phyloP scores from a whole-genome alignment of 176 grass and related monocot species.

The Olyra latifolia region DNA sequence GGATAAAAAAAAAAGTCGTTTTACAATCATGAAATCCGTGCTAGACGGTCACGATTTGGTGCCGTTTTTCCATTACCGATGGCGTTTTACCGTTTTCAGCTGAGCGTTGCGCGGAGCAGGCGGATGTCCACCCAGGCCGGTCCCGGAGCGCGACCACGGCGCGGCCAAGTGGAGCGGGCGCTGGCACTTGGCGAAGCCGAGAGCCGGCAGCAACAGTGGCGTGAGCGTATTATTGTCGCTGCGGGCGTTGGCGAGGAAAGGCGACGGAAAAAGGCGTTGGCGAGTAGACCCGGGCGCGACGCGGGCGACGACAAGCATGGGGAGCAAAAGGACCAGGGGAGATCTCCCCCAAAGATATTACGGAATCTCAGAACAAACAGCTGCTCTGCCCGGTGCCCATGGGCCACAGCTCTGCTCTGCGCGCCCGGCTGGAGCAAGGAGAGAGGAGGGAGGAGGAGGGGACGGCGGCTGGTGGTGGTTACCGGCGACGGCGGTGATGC shows the following conservation, averaged over 20 bases:
- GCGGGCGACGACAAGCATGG: constrained; percentile 35
- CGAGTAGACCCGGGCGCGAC: neutral
- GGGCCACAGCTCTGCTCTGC: too few relatives aligned
- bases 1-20: too few relatives aligned
- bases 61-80: too few relatives aligned
- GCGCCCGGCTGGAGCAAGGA: neutral
- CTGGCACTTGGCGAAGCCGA: neutral
- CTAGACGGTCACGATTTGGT: too few relatives aligned
- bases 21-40: too few relatives aligned
- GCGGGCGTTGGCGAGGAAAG: constrained; percentile 36
- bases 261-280: neutral
- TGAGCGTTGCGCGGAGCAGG: neutral
- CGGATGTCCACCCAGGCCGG: neutral
- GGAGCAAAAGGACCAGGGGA: constrained; percentile 52
- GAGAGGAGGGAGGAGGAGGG: neutral
- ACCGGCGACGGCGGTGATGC: constrained; percentile 85
- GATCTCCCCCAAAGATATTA: constrained; percentile 55
- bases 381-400: too few relatives aligned
- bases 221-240: constrained; percentile 11
- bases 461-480: neutral
- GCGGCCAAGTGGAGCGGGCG: neutral
- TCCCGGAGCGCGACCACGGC: neutral
- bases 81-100: too few relatives aligned
- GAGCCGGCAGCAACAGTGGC: constrained; percentile 6
- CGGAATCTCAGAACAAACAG: constrained; percentile 48